These are phyloP conservation scores for Metschnikowia shivogae DNA, from an alignment of 805 yeast genomes.

Conservation along the genomic window DNA sequence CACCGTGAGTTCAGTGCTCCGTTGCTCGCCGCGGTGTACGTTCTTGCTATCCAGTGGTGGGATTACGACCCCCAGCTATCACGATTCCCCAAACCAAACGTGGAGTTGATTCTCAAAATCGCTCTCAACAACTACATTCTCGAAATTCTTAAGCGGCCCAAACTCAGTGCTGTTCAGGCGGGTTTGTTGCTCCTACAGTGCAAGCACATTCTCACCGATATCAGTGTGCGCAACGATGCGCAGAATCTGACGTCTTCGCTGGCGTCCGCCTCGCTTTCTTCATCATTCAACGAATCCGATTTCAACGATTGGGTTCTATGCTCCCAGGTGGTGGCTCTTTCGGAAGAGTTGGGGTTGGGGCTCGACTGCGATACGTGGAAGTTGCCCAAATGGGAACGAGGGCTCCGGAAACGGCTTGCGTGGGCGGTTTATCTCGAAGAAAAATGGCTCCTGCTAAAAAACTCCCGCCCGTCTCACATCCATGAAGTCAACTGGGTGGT, in stretches of 20 bases:
- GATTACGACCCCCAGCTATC: conserved; percentile 76
- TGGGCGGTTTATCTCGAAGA: conserved; percentile 96
- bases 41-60: conserved; percentile 93
- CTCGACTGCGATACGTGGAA: conserved; percentile 90
- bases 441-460: conserved; percentile 82
- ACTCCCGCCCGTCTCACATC: conserved; percentile 80
- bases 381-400: conserved; percentile 92
- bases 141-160: conserved; percentile 80
- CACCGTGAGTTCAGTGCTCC: conserved; percentile 92
- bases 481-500: conserved; percentile 79
- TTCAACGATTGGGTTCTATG: conserved; percentile 79
- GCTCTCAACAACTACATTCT: conserved; percentile 67
- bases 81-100: conserved; percentile 75
- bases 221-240: conserved; percentile 2
- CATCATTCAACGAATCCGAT: conserved; percentile 31
- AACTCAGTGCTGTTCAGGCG: conserved; percentile 87
- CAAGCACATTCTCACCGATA: conserved; percentile 33
- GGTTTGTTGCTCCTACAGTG: conserved; percentile 75
- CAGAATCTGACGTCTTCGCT: conserved; percentile 14
- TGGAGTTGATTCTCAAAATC: conserved; percentile 40
- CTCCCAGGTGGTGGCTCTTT: conserved; percentile 79
- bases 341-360: conserved; percentile 89
- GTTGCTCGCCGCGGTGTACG: conserved; percentile 82
- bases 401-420: conserved; percentile 78
- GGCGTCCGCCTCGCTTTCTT: conserved; percentile 17